Conservation (phyloP, 2,329 filamentous ascomycete genomes). For the Verticillium tricorpus region DNA sequence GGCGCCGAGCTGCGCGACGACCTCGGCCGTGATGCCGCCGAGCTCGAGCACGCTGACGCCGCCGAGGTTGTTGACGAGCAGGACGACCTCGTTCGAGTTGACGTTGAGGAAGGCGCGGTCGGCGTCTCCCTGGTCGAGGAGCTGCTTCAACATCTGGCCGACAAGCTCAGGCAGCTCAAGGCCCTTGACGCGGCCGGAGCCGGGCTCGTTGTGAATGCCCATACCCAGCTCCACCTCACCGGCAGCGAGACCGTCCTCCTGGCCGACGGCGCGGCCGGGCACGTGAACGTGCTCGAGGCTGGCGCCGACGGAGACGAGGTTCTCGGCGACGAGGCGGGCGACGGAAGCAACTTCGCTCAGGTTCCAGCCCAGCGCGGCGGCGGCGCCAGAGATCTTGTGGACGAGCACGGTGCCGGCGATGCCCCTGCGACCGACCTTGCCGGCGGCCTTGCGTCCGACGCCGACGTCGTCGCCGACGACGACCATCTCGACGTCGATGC, state of each 20-base stretch:
- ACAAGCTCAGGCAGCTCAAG: constrained; percentile 52
- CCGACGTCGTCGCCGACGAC: constrained; percentile 87
- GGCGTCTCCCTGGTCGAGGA: constrained; percentile 60
- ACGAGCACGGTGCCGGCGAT: constrained; percentile 90
- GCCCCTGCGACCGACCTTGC: constrained; percentile 88
- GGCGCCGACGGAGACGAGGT: constrained; percentile 80
- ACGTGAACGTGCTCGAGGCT: constrained; percentile 91
- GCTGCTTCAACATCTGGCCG: constrained; percentile 63
- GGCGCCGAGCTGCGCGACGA: constrained; percentile 56
- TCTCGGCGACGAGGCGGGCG: constrained; percentile 66
- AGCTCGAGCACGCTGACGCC: constrained; percentile 69
- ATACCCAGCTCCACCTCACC: constrained; percentile 65
- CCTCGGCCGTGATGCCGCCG: constrained; percentile 66
- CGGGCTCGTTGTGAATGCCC: constrained; percentile 72
- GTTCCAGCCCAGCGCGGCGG: constrained; percentile 65
- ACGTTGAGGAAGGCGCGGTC: constrained; percentile 68
- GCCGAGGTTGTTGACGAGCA: constrained; percentile 73
- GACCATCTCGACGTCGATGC: constrained; percentile 59
- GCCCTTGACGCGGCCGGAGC: constrained; percentile 43
- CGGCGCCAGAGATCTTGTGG: constrained; percentile 82
- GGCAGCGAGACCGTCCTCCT: constrained; percentile 39
- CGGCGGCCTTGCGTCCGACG: constrained; percentile 73
- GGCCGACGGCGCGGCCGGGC: constrained; percentile 62
- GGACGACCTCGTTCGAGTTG: constrained; percentile 58
- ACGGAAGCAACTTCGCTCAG: constrained; percentile 69